Evolutionary conservation across 1,284 basidiomycete genomes (phyloP).

Genomic region (Salmacisia buchloeana): DNA sequence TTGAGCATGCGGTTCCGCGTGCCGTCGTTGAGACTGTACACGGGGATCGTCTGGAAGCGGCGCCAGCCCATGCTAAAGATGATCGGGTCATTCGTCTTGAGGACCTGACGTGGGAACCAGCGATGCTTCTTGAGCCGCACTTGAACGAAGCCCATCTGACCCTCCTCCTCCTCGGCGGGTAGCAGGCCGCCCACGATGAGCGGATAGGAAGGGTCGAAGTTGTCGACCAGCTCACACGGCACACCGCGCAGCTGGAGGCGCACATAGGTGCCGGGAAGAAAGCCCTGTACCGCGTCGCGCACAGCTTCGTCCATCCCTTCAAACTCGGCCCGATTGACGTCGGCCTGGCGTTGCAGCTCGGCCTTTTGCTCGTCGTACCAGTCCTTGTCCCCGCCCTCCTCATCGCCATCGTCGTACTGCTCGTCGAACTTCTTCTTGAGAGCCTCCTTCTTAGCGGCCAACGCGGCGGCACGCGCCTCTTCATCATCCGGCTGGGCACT

Average conservation of each 20-base stretch:
- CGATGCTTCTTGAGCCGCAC: conserved; percentile 93
- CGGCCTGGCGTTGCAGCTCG: conserved; percentile 77
- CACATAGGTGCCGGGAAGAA: conserved; percentile 85
- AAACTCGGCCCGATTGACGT: conserved; percentile 81
- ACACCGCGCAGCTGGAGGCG: conserved; percentile 79
- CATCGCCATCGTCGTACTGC: conserved; percentile 85
- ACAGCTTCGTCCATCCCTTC: conserved; percentile 70
- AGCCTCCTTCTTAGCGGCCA: conserved; percentile 80
- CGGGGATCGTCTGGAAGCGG: conserved; percentile 86
- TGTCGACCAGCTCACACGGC: conserved; percentile 83
- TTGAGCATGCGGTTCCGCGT: conserved; percentile 92
- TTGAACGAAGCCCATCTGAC: conserved; percentile 77
- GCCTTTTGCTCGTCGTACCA: conserved; percentile 68
- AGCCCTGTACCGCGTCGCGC: conserved; percentile 80
- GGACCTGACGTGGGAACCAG: conserved; percentile 75
- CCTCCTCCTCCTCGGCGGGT: conserved; percentile 70
- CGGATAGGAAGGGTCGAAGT: conserved; percentile 87
- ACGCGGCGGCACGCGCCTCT: conserved; percentile 56
- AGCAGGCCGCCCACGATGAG: conserved; percentile 90
- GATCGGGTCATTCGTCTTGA: conserved; percentile 96
- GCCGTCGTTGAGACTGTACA: conserved; percentile 87
- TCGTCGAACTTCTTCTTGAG: conserved; percentile 94
- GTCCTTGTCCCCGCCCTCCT: conserved; percentile 32
- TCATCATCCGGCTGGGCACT: conserved; percentile 46
- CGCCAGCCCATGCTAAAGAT: conserved; percentile 95